phyloP scores from a whole-genome alignment of 1,284 basidiomycete species.

The Nidula niveotomentosa region DNA sequence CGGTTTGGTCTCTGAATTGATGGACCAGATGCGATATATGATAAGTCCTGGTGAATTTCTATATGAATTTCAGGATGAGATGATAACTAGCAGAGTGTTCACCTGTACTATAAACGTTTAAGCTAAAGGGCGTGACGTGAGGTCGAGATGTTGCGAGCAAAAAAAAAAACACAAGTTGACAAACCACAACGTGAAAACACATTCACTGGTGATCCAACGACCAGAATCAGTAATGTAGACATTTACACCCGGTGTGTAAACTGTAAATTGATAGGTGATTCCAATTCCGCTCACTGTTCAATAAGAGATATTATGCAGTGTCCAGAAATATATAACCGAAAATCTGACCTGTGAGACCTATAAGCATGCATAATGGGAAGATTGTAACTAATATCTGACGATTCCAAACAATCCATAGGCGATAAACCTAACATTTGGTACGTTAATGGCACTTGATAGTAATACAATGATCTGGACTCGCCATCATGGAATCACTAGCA shows the following conservation, averaged over 20 bases:
- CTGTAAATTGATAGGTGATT: background rate
- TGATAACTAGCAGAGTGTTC: background rate
- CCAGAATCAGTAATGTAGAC: background rate
- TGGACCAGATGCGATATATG: background rate
- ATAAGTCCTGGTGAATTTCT: background rate
- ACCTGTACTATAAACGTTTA: background rate
- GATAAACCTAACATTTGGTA: background rate
- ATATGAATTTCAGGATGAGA: background rate
- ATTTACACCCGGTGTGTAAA: background rate
- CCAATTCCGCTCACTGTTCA: background rate
- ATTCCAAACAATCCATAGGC: slow-evolving; percentile 1
- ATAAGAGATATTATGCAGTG: background rate
- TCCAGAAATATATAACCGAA: background rate
- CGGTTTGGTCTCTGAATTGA: background rate
- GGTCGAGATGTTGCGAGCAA: no score
- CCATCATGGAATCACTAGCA: slow-evolving; percentile 1
- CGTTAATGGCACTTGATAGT: background rate
- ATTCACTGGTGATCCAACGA: slow-evolving; percentile 1
- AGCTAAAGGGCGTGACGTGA: background rate
- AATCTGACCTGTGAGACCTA: background rate
- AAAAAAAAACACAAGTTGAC: background rate
- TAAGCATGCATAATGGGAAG: background rate
- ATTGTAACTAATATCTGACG: background rate
- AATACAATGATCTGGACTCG: background rate
- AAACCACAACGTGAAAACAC: slow-evolving; percentile 1